Percentiles rank a stretch among this genome's conserved stretches.
These are phyloP conservation scores for Candida tibetensis DNA, from an alignment of 805 yeast genomes.

Conservation along the genomic window DNA sequence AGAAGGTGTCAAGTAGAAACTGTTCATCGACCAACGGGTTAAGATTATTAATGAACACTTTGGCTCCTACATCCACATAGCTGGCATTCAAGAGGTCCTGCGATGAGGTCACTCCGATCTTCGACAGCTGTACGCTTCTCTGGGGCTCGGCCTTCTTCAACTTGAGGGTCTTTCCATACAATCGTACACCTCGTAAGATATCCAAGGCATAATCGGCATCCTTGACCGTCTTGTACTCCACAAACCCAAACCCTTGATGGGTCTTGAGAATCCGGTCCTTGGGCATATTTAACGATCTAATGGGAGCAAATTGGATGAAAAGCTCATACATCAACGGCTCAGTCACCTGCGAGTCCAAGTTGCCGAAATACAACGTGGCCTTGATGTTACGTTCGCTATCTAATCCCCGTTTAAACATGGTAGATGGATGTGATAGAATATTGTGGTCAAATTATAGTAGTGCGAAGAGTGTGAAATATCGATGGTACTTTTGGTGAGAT, in stretches of 20 bases:
- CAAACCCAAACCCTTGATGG: conserved; percentile 89
- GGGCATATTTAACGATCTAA: conserved; percentile 68
- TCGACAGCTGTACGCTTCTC: conserved; percentile 3
- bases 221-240: conserved; percentile 55
- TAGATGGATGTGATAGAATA: neutral
- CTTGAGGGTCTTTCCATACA: conserved; percentile 60
- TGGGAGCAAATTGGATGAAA: conserved; percentile 81
- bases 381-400: conserved; percentile 56
- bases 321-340: conserved; percentile 76
- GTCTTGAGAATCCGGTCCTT: conserved; percentile 66
- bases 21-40: conserved; percentile 64
- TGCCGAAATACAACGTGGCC: conserved; percentile 75
- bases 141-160: conserved; percentile 48
- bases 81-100: conserved; percentile 13
- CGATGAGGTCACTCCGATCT: conserved; percentile 7
- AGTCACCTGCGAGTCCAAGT: conserved; percentile 70
- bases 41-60: conserved; percentile 55
- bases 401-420: conserved; percentile 29
- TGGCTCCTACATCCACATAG: conserved; percentile 48
- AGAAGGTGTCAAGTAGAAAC: conserved; percentile 54
- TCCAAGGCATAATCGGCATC: conserved; percentile 72
- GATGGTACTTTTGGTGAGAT: no score
- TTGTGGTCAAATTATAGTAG: no score
- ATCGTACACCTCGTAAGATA: conserved; percentile 55
- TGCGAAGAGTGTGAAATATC: no score